Conservation (phyloP, 306 rosid genomes). For the Vigna nakashimae region DNA sequence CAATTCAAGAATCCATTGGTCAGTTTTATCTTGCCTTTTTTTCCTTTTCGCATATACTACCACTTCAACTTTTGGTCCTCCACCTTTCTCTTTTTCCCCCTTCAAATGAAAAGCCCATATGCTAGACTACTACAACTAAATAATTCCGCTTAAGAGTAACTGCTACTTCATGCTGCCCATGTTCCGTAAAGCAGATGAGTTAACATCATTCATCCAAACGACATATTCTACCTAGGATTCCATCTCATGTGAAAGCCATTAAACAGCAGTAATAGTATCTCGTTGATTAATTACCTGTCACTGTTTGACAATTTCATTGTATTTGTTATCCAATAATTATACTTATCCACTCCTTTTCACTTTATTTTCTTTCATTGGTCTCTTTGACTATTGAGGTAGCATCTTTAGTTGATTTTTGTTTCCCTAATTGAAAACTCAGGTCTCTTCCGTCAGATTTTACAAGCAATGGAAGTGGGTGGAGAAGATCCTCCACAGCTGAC, state of each 20-base stretch:
- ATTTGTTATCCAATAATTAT: neutral
- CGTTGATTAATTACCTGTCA: neutral
- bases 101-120: slow-evolving; percentile 6
- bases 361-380: neutral
- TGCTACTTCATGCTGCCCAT: slow-evolving; percentile 29
- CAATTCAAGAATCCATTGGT: slow-evolving; percentile 31
- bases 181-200: slow-evolving; percentile 50
- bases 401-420: neutral
- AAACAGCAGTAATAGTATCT: neutral
- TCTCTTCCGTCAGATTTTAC: slow-evolving; percentile 74
- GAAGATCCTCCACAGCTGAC: slow-evolving; percentile 58
- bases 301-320: slow-evolving; percentile 7
- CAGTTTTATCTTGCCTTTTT: slow-evolving; percentile 13
- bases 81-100: neutral
- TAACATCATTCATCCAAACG: slow-evolving; percentile 36
- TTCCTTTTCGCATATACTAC: neutral
- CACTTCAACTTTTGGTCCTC: slow-evolving; percentile 21
- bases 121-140: neutral
- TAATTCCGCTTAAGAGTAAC: neutral
- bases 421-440: slow-evolving; percentile 51
- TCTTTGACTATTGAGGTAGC: too few relatives aligned
- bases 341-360: neutral
- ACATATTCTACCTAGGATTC: slow-evolving; percentile 52
- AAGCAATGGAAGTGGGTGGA: slow-evolving; percentile 60
- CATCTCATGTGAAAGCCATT: slow-evolving; percentile 56